Base-by-base conservation (phyloP, 495 filamentous ascomycete genomes). In the Penicillium ochrochloron region DNA sequence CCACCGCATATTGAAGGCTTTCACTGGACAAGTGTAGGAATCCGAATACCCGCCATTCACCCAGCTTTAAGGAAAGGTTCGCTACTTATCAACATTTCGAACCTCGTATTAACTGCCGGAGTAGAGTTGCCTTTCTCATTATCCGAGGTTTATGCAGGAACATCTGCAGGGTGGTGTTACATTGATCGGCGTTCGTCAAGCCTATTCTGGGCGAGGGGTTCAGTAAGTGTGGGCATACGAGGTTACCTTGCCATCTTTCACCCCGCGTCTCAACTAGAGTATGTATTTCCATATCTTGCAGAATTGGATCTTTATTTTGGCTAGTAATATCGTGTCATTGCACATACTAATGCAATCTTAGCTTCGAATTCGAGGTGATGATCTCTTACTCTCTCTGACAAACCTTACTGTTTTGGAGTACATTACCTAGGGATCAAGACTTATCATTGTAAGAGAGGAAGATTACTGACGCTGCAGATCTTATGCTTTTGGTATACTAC, bases 171-270 rank as follows among this genome's bases (percentile, higher is more conserved):
- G 41, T 41, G 42, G 29, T 31, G 65, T 67, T 67, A 68, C 66
- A 62, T 68, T 54, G 66, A 68, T 65, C 66, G 55, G 23, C 66
- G 37, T 17, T 52, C 62, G 19, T 10, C 23, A 53, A 33, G 9
- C 44, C 44, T 60, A 42, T 60, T 60, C n/a, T 60, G 57, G 42
- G 21, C 29, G 42, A 50, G 27, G 21, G 27, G 44, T 15, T n/a
- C 21, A n/a, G n/a, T n/a, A n/a, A n/a, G 9, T 21, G 19, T 44
- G 15, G 29, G n/a, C 46, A 64, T 64, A 60, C 62, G 62, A 64
- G 56, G 56, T 53, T 63, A 39, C 61, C 42, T 44, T 27, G 34
- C 55, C 11, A 39, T 29, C 3, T 10, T 15, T 7, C 35, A 39
- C 25, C 29, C 33, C 42, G 34, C 19, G 61, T 57, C 51, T 58